Evolutionary conservation across 148 eudicot genomes (phyloP), one percentile per base, ranked within the genome.

Genomic region (Vaccinium corymbosum): DNA sequence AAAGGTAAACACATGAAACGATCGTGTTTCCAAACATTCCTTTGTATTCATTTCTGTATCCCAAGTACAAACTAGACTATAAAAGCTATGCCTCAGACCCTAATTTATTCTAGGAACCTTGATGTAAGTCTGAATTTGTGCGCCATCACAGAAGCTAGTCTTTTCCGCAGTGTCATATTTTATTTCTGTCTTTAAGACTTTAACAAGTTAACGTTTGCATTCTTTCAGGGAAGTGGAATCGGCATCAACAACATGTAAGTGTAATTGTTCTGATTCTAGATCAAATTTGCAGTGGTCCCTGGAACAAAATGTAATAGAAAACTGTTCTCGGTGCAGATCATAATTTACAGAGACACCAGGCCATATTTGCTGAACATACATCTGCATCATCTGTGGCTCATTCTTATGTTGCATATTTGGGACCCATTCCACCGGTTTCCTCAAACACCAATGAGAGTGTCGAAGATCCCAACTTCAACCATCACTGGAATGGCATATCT

Each of bases 151-250:
- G 14, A 77, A 59, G 6, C 5, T 19, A 56, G 77, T 75, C 66
- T 76, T 13, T 52, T 76, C 46, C 7, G 27, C 11, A 7, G 19
- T 46, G 5, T 72, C 16, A 50, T 70, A 76, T 46, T 51, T 51
- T 3, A 64, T 75, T 85, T 11, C 57, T 80, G 59, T 72, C 52
- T 48, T 81, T 81, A 75, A 81, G 76, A 29, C 25, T 35, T 81
- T 81, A 75, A 81, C 84, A 29, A 81, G 6, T 75, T 59, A n/a
- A 53, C 70, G 50, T 66, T 64, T 81, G 12, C 78, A 59, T 48
- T 68, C 46, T 84, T 82, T 78, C 89, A 87, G 89, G 85, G 89
- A 62, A 64, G 62, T 80, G 72, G 87, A 85, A 32, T 72, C 89
- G 22, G 76, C 85, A 51, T 20, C 49, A 80, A 68, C 87, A 70